Evolutionary conservation across 345 rosid genomes (phyloP), one percentile per base, ranked within the genome.

Genomic region (Hibiscus mutabilis): DNA sequence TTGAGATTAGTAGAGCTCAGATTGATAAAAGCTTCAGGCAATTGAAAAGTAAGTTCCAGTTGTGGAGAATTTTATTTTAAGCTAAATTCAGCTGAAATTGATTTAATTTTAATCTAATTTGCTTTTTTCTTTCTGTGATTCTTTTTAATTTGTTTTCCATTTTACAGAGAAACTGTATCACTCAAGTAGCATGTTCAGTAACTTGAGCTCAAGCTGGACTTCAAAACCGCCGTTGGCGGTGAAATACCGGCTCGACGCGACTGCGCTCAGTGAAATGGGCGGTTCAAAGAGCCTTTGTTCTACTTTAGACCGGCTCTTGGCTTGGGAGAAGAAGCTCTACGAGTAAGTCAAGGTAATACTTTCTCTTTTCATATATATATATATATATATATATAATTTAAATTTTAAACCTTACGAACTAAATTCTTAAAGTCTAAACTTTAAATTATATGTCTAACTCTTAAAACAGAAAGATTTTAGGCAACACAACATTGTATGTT

Each of bases 291-390:
- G 99, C 69, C 97, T 95, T 44, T 88, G 89, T 77, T 87, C 97
- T 46, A 90, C 94, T 53, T 66, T 92, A 67, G 99, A 95, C 59
- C 87, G 94, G 51, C 89, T 95, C 69, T 84, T 89, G 84, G 99
- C 98, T 58, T 92, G 99, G 99, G 99, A 92, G 85, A 90, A 90
- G 84, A 95, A 95, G 79, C 94, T 90, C 25, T 95, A 89, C 29
- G 87, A 85, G 58, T 98, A 95, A 81, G 91, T 95, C 62, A 95
- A 95, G 97, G 99, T 92, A 76, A 44, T 4, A 4, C 19, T n/a
- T 53, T 42, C 7, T 69, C 1, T 29, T 29, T 29, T 22, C n/a
- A n/a, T n/a, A n/a, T n/a, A n/a, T n/a, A n/a, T n/a, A n/a, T n/a
- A n/a, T n/a, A n/a, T n/a, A n/a, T n/a, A n/a, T n/a, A n/a, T n/a